Base-by-base conservation (phyloP, 2,329 filamentous ascomycete genomes). In the Diaporthe sp. region DNA sequence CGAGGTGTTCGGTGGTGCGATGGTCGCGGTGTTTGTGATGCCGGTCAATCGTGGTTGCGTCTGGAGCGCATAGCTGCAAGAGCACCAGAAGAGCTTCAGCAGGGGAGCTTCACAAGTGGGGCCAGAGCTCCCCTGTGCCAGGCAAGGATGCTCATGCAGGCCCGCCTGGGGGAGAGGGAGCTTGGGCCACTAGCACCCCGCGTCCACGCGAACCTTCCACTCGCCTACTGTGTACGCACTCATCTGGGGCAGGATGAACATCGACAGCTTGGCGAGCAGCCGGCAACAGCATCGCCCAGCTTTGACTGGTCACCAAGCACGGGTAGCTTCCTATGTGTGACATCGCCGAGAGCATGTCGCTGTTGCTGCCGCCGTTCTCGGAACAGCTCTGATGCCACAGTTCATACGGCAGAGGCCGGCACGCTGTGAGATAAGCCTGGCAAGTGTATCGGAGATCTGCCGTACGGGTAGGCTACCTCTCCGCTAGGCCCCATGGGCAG, bases 381-480 rank as follows among this genome's bases (percentile, higher is more conserved):
- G n/a, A n/a, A 51, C 69, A 51, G 7, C 25, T 12, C 15, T 13
- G 12, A 17, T 25, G 30, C 42, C 32, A 30, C 32, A 53, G 42
- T 42, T 19, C n/a, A n/a, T 51, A 71, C 32, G 58, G 9, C 51
- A n/a, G 69, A 39, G 8, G 42, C n/a, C 42, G 68, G 68, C n/a
- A 12, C n/a, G 22, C 22, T 37, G 55, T 30, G n/a, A 71, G 68
- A 70, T 70, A 70, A 70, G 68, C 27, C 44, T 37, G 42, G 32
- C 55, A 37, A 51, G 25, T 15, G 15, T 2, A 37, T 51, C 50
- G 44, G 55, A 35, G 3, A 50, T n/a, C n/a, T 39, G 15, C 32
- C 55, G 12, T 30, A 37, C 25, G 30, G 32, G 37, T 22, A 39
- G 42, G 27, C 19, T 25, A n/a, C 30, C 55, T 39, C 22, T 13